These are phyloP conservation scores for Syzygium jambos DNA, from an alignment of 345 rosid genomes.

Conservation along the genomic window DNA sequence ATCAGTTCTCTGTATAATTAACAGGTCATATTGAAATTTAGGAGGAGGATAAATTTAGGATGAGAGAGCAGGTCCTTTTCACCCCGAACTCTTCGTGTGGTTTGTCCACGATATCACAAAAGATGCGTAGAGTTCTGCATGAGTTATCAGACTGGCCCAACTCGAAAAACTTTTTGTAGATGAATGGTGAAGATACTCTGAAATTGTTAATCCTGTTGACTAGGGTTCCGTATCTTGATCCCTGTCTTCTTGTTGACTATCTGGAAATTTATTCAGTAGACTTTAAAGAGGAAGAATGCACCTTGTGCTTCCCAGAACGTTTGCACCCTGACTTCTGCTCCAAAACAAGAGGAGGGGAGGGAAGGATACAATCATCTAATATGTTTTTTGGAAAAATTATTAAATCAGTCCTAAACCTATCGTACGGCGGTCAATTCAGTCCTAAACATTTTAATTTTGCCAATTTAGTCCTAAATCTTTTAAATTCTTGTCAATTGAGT, in stretches of 20 bases:
- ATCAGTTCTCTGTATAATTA: not conserved
- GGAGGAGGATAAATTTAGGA: not conserved
- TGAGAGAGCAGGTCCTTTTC: not conserved
- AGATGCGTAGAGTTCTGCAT: not conserved
- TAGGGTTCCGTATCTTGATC: not conserved
- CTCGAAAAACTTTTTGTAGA: not conserved
- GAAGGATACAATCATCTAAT: not conserved
- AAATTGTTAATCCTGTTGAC: not conserved
- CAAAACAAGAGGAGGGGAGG: not conserved
- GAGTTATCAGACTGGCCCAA: not conserved
- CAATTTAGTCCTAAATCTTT: too few species aligned
- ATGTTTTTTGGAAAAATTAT: too few species aligned
- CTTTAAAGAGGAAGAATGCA: not conserved
- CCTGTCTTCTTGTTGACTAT: not conserved
- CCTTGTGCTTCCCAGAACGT: not conserved
- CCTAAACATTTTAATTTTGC: too few species aligned
- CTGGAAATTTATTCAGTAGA: not conserved
- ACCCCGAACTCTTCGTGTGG: not conserved
- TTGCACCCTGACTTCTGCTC: not conserved
- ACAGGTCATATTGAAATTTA: not conserved
- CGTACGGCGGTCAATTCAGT: too few species aligned
- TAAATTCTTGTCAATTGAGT: too few species aligned
- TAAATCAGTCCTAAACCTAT: too few species aligned
- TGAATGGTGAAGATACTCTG: not conserved
- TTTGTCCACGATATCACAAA: not conserved